Conservation (phyloP, 495 filamentous ascomycete genomes). For the Hypoxylon subgilvum region DNA sequence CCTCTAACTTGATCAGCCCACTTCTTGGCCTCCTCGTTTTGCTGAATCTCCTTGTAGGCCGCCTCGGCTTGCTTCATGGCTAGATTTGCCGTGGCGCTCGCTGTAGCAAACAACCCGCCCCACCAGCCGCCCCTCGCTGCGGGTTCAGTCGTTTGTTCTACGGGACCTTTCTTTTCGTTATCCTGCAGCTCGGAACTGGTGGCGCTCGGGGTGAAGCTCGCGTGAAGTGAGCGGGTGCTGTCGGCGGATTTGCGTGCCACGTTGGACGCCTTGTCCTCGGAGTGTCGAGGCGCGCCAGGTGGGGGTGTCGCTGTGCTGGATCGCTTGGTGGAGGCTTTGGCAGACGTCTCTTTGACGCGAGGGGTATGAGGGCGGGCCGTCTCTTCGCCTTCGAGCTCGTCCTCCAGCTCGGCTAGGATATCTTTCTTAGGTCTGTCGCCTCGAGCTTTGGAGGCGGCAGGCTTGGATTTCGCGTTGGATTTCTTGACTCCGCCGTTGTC, state of each 20-base stretch:
- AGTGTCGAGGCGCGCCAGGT: conserved; percentile 67
- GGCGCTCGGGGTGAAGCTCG: conserved; percentile 61
- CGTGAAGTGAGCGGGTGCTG: conserved; percentile 69
- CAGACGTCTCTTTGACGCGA: conserved; percentile 66
- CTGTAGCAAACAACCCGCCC: conserved; percentile 77
- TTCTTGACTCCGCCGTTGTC: conserved; percentile 51
- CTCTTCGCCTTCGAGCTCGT: conserved; percentile 68
- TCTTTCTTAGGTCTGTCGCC: conserved; percentile 63
- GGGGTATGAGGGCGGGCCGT: conserved; percentile 83
- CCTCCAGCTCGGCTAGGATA: conserved; percentile 83
- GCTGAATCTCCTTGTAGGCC: conserved; percentile 90
- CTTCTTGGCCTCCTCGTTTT: conserved; percentile 92
- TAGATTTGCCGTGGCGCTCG: conserved; percentile 68
- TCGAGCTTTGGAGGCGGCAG: conserved; percentile 54
- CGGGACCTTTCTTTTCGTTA: conserved; percentile 55
- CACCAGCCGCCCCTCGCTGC: conserved; percentile 81
- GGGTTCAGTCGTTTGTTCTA: conserved; percentile 45
- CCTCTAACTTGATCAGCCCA: conserved; percentile 95
- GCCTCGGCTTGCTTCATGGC: conserved; percentile 95
- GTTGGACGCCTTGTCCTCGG: conserved; percentile 45
- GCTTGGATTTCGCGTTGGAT: conserved; percentile 53
- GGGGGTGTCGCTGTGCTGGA: conserved; percentile 62
- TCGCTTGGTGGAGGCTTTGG: conserved; percentile 61
- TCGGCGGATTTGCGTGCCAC: conserved; percentile 73
- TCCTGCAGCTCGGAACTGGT: conserved; percentile 59